phyloP scores from a whole-genome alignment of 257 asterid species.

The Lavandula angustifolia region DNA sequence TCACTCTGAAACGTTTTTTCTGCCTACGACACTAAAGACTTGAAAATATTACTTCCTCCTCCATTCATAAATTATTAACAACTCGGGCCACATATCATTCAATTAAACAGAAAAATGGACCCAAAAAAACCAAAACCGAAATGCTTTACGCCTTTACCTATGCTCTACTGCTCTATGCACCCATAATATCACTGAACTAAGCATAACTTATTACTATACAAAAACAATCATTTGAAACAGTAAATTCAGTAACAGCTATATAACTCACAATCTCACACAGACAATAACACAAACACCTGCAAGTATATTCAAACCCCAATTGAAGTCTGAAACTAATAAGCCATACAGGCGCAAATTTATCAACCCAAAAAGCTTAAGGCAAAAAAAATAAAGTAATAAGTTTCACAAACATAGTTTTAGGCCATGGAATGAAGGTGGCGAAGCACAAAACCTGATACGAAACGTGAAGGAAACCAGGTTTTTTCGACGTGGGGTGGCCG shows the following conservation, averaged over 20 bases:
- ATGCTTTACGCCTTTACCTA: neutral
- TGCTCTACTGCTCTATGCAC: neutral
- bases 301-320: conserved; percentile 1
- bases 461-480: conserved; percentile 35
- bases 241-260: neutral
- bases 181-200: neutral
- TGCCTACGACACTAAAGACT: neutral
- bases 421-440: conserved; percentile 17
- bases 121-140: neutral
- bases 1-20: neutral
- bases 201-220: neutral
- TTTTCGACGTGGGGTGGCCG: conserved; percentile 28
- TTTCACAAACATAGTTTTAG: neutral
- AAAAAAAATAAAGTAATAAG: neutral
- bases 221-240: neutral
- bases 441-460: conserved; percentile 41
- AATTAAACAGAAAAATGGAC: neutral
- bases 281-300: conserved; percentile 41
- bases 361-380: neutral
- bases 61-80: too few species aligned
- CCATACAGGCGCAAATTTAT: neutral
- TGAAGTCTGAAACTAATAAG: neutral
- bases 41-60: neutral
- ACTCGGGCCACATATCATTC: too few species aligned
- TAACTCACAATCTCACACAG: conserved; percentile 4